A percentile compares a stretch with the other conserved stretches of the same genome.
Conservation (phyloP, 2,329 filamentous ascomycete genomes). For the Emergomyces pasteurianus region DNA sequence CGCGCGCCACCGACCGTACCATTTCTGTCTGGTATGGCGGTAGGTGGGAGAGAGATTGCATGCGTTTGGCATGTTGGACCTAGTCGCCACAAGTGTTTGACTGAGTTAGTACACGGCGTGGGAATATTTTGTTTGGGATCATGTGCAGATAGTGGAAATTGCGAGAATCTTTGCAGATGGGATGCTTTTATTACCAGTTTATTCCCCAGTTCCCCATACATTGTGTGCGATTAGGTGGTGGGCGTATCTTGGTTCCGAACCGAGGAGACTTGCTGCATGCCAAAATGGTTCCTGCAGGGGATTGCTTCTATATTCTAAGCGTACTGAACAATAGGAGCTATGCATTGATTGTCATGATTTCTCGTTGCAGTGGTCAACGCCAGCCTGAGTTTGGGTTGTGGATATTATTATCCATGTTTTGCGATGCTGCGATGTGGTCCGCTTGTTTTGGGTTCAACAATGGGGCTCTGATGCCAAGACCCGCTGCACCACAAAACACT, state of each 20-base stretch:
- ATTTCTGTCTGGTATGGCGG: conserved; percentile 89
- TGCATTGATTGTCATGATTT: not conserved
- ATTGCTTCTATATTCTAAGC: not conserved
- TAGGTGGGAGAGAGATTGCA: conserved; percentile 70
- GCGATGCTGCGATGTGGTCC: not conserved
- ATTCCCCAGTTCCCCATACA: conserved; percentile 82
- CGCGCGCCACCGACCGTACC: conserved; percentile 73
- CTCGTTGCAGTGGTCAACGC: not conserved
- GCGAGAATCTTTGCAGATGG: not conserved
- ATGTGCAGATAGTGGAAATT: not conserved
- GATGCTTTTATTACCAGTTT: conserved; percentile 52
- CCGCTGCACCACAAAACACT: not conserved
- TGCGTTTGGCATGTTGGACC: conserved; percentile 94
- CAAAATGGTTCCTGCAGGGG: not conserved
- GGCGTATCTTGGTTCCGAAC: not conserved
- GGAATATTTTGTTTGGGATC: not conserved
- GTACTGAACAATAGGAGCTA: not conserved
- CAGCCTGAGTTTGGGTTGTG: not conserved
- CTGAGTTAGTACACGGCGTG: not conserved
- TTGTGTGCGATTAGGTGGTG: conserved; percentile 27
- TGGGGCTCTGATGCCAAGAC: not conserved
- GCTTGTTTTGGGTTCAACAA: not conserved
- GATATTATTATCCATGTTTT: not conserved
- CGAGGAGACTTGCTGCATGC: not conserved
- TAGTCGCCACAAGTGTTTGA: conserved; percentile 26